Conservation (phyloP, 169 alveolate genomes). For the Plasmodium gaboni region DNA sequence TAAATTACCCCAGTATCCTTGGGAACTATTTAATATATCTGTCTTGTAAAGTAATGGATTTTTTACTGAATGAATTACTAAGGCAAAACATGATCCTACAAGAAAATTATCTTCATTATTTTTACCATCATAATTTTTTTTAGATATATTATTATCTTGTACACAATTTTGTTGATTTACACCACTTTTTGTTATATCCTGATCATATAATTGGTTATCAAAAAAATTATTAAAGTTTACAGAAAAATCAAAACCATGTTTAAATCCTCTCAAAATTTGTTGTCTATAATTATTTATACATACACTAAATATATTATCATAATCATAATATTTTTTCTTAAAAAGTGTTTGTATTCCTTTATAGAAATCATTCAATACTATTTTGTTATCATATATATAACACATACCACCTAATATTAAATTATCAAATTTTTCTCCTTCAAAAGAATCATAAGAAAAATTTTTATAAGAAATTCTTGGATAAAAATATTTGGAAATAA, state of each 20-base stretch:
- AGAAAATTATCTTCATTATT: slow-evolving; percentile 33
- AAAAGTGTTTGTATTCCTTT: slow-evolving; percentile 64
- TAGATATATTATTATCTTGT: background rate
- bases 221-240: slow-evolving; percentile 76
- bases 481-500: slow-evolving; percentile 71
- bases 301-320: slow-evolving; percentile 71
- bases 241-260: slow-evolving; percentile 76
- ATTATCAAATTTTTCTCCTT: slow-evolving; percentile 67
- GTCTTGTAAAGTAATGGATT: slow-evolving; percentile 73
- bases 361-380: slow-evolving; percentile 64
- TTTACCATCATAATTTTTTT: background rate
- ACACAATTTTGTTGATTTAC: background rate
- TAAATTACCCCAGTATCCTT: slow-evolving; percentile 74
- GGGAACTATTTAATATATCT: slow-evolving; percentile 36
- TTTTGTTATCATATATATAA: slow-evolving; percentile 67
- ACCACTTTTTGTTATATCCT: background rate
- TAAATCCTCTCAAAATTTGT: slow-evolving; percentile 75
- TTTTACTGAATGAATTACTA: slow-evolving; percentile 74
- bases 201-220: slow-evolving; percentile 33
- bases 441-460: slow-evolving; percentile 72
- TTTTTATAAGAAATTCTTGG: slow-evolving; percentile 75
- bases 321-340: slow-evolving; percentile 69
- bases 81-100: slow-evolving; percentile 70
- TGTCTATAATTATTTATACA: slow-evolving; percentile 73
- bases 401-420: slow-evolving; percentile 76